Percentiles rank a stretch among this genome's conserved stretches.
These are phyloP conservation scores for Thozetella sp. DNA, from an alignment of 495 filamentous ascomycete genomes.

Conservation along the genomic window DNA sequence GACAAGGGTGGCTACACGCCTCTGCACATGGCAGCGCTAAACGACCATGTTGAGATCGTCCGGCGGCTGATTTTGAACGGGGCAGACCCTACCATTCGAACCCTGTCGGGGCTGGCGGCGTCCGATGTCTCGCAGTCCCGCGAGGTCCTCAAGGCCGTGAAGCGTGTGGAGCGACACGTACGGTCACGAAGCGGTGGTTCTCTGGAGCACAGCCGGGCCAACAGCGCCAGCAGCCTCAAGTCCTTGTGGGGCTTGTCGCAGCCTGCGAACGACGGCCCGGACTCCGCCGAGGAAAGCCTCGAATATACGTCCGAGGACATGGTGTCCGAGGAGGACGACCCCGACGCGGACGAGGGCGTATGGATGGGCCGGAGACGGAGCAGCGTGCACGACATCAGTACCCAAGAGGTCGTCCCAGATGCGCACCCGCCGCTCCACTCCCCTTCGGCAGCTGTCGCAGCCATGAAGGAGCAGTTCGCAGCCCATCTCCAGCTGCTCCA, in stretches of 20 bases:
- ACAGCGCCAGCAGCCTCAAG: conserved; percentile 65
- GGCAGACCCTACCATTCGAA: conserved; percentile 71
- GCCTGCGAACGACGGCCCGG: conserved; percentile 28
- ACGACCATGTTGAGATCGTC: conserved; percentile 74
- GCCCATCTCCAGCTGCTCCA: conserved; percentile 82
- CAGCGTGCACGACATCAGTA: conserved; percentile 6
- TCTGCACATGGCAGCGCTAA: conserved; percentile 82
- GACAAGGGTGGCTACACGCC: conserved; percentile 84
- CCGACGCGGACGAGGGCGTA: conserved; percentile 36
- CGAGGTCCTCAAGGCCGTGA: conserved; percentile 55
- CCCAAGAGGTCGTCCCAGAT: conserved; percentile 14
- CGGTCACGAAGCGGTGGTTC: conserved; percentile 52
- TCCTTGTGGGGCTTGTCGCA: conserved; percentile 62
- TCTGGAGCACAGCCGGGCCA: conserved; percentile 55
- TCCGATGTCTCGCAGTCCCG: conserved; percentile 71
- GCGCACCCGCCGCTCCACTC: conserved; percentile 41
- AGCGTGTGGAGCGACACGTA: conserved; percentile 57
- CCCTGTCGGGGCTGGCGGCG: conserved; percentile 69
- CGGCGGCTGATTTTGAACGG: conserved; percentile 72
- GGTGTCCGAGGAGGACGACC: conserved; percentile 29
- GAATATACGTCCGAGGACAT: conserved; percentile 38
- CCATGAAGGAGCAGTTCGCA: conserved; percentile 75
- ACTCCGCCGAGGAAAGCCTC: conserved; percentile 37
- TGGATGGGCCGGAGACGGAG: conserved; percentile 38
- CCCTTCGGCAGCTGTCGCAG: conserved; percentile 65